These are phyloP conservation scores for Eragrostis nindensis DNA, from an alignment of 176 grass and related monocot genomes.

Conservation along the genomic window DNA sequence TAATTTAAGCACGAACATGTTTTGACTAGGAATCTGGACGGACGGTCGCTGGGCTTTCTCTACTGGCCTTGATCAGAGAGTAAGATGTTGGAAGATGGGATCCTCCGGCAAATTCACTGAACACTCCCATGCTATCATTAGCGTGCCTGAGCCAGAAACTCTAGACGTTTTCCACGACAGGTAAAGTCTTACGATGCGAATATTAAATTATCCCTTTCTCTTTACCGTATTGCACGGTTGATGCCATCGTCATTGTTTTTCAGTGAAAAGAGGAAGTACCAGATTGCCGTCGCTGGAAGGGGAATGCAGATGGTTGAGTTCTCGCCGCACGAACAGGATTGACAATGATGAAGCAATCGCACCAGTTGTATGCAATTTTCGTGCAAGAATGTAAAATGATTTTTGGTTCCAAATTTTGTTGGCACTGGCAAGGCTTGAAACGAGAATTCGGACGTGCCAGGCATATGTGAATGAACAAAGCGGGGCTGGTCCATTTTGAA, in stretches of 20 bases:
- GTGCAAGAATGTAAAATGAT: background rate
- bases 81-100: conserved; percentile 74
- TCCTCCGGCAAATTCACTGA: conserved; percentile 45
- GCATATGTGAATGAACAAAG: background rate
- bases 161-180: conserved; percentile 61
- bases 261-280: conserved; percentile 58
- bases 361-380: background rate
- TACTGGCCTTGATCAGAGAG: conserved; percentile 87
- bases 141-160: conserved; percentile 92
- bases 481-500: background rate
- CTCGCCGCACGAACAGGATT: conserved; percentile 13
- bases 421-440: background rate
- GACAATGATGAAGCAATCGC: background rate
- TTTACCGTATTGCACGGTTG: background rate
- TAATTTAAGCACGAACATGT: background rate
- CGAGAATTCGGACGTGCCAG: background rate
- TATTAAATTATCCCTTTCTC: background rate
- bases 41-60: conserved; percentile 87
- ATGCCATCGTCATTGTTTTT: conserved; percentile 16
- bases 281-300: conserved; percentile 81
- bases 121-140: conserved; percentile 66
- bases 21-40: conserved; percentile 71
- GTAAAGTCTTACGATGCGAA: conserved; percentile 31
- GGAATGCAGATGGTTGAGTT: conserved; percentile 93
- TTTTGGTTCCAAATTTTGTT: background rate